Conservation (phyloP, 2,329 filamentous ascomycete species). For the Curvularia sp. region DNA sequence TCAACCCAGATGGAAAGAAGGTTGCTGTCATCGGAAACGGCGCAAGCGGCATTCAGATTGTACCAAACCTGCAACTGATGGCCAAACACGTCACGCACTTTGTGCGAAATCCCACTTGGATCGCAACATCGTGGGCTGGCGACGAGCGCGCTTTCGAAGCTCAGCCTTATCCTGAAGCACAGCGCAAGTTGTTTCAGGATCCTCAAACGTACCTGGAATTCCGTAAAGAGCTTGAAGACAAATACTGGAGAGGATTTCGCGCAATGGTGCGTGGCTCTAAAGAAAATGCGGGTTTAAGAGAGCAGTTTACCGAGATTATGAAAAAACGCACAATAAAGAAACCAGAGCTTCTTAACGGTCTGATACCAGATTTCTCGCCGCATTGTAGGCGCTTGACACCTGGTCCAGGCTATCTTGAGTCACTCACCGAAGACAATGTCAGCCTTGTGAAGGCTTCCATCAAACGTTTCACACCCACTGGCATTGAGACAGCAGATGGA, state of each 20-base stretch:
- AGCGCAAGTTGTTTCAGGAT: constrained; percentile 65
- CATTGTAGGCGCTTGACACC: constrained; percentile 47
- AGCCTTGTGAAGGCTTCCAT: constrained; percentile 53
- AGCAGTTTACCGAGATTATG: constrained; percentile 45
- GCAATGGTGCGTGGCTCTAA: constrained; percentile 50
- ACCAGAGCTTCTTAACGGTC: constrained; percentile 51
- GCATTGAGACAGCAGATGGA: constrained; percentile 52
- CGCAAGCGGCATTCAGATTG: constrained; percentile 68
- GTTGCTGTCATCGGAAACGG: constrained; percentile 71
- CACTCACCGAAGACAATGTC: constrained; percentile 52
- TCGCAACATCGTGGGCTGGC: constrained; percentile 62
- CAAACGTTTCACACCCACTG: constrained; percentile 48
- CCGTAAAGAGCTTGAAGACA: constrained; percentile 55
- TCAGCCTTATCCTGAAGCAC: constrained; percentile 58
- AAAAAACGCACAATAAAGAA: constrained; percentile 52
- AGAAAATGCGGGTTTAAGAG: constrained; percentile 43
- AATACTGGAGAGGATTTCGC: constrained; percentile 65
- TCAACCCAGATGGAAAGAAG: constrained; percentile 63
- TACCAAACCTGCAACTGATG: constrained; percentile 66
- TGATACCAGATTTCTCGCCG: constrained; percentile 52
- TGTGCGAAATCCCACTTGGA: constrained; percentile 68
- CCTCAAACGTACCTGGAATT: constrained; percentile 65
- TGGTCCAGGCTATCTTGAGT: constrained; percentile 51
- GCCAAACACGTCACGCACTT: constrained; percentile 56
- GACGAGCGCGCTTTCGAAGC: constrained; percentile 52